Evolutionary conservation across 2,329 filamentous ascomycete genomes (phyloP).

Genomic region (Cladosporium sp.): DNA sequence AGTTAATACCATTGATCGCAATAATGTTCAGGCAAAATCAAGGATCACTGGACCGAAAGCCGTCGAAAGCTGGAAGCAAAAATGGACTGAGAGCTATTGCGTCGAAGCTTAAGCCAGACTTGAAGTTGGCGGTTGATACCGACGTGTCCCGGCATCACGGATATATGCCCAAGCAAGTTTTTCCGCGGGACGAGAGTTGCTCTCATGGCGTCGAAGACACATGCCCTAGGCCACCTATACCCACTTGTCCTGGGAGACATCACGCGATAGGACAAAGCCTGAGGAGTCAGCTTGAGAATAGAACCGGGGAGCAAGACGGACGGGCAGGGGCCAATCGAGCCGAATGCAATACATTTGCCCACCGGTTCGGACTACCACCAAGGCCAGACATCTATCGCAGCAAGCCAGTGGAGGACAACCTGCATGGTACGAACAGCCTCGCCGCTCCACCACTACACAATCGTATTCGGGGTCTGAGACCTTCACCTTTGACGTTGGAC

Average conservation of each 20-base stretch:
- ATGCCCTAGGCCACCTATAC: no score
- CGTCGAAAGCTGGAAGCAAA: slow-evolving; percentile 1
- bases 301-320: neutral
- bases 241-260: neutral
- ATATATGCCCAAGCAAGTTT: slow-evolving; percentile 42
- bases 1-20: neutral
- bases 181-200: slow-evolving; percentile 23
- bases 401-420: slow-evolving; percentile 30
- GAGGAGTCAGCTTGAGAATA: slow-evolving; percentile 23
- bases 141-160: slow-evolving; percentile 51
- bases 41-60: slow-evolving; percentile 1
- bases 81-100: slow-evolving; percentile 1
- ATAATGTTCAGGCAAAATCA: slow-evolving; percentile 4
- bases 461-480: slow-evolving; percentile 22
- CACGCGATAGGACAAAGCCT: slow-evolving; percentile 19
- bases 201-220: no score
- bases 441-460: slow-evolving; percentile 16
- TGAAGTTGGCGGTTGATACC: slow-evolving; percentile 50
- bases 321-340: neutral
- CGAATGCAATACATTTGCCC: neutral
- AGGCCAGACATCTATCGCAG: slow-evolving; percentile 5
- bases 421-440: slow-evolving; percentile 40
- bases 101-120: slow-evolving; percentile 10
- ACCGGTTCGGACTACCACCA: neutral
- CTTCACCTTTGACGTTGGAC: slow-evolving; percentile 34